These are phyloP conservation scores for Bisporella sp. DNA, from an alignment of 2,329 filamentous ascomycete species.

Conservation along the genomic window DNA sequence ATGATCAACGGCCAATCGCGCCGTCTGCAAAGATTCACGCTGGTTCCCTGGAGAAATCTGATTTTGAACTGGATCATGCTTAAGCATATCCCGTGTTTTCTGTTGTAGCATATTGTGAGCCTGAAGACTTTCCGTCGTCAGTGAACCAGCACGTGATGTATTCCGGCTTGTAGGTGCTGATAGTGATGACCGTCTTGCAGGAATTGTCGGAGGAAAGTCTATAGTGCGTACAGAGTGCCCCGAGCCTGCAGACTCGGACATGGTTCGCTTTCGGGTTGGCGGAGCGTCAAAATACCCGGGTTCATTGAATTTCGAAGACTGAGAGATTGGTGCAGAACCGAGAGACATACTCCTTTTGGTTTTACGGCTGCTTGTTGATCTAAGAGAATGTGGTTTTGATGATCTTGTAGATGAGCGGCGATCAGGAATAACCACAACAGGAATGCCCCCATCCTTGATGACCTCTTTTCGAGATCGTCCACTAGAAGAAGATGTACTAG, in stretches of 20 bases:
- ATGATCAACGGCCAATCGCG: constrained; percentile 35
- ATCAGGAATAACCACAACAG: constrained; percentile 55
- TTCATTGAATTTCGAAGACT: constrained; percentile 36
- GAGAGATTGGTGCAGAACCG: constrained; percentile 38
- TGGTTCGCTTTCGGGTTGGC: constrained; percentile 15
- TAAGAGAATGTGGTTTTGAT: constrained; percentile 45
- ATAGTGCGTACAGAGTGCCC: constrained; percentile 40
- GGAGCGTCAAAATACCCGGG: constrained; percentile 37
- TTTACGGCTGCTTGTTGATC: constrained; percentile 55
- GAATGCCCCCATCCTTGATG: constrained; percentile 52
- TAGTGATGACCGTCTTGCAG: constrained; percentile 50
- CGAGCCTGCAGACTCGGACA: constrained; percentile 25
- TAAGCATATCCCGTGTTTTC: constrained; percentile 9
- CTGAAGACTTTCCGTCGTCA: constrained; percentile 51
- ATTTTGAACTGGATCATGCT: constrained; percentile 3
- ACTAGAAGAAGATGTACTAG: constrained; percentile 42
- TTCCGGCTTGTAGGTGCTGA: constrained; percentile 57
- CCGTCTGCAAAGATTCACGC: constrained; percentile 9
- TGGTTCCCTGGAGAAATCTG: constrained; percentile 9
- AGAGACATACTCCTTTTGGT: constrained; percentile 48
- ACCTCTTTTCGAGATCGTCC: constrained; percentile 50
- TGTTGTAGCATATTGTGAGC: constrained; percentile 39
- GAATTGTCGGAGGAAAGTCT: constrained; percentile 52
- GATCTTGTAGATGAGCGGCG: constrained; percentile 43
- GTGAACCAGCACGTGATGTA: constrained; percentile 44